A percentile compares a stretch with the other conserved stretches of the same genome.
phyloP scores from a whole-genome alignment of 805 yeast genomes.

The Pichia nakasei region DNA sequence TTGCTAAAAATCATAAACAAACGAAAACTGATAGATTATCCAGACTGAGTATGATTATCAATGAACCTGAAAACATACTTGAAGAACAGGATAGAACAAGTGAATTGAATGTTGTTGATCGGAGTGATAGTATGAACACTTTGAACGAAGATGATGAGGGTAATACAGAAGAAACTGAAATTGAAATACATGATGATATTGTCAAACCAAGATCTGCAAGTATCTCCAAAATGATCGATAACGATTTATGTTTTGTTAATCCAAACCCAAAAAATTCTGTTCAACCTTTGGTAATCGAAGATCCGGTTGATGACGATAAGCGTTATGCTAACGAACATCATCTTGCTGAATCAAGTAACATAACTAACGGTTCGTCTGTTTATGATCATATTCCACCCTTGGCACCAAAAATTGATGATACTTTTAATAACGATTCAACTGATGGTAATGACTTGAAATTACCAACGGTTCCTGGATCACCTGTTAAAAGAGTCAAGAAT shows the following conservation, averaged over 20 bases:
- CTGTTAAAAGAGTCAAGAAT: constrained; percentile 22
- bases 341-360: constrained; percentile 9
- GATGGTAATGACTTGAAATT: constrained; percentile 32
- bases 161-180: constrained; percentile 19
- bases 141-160: constrained; percentile 7
- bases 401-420: constrained; percentile 27
- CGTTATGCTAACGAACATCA: neutral
- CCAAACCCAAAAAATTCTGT: constrained; percentile 8
- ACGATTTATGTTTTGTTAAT: constrained; percentile 27
- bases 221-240: constrained; percentile 12
- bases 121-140: constrained; percentile 6
- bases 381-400: constrained; percentile 17
- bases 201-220: constrained; percentile 6
- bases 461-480: constrained; percentile 38
- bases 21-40: constrained; percentile 14
- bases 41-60: constrained; percentile 22
- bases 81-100: constrained; percentile 3
- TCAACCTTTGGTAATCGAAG: neutral
- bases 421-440: constrained; percentile 32
- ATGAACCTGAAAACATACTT: constrained; percentile 3
- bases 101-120: neutral
- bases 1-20: constrained; percentile 5
- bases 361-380: constrained; percentile 24
- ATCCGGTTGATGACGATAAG: neutral
- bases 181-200: constrained; percentile 2